These are phyloP conservation scores for Bacidia gigantensis DNA, from an alignment of 495 filamentous ascomycete species.

Conservation along the genomic window DNA sequence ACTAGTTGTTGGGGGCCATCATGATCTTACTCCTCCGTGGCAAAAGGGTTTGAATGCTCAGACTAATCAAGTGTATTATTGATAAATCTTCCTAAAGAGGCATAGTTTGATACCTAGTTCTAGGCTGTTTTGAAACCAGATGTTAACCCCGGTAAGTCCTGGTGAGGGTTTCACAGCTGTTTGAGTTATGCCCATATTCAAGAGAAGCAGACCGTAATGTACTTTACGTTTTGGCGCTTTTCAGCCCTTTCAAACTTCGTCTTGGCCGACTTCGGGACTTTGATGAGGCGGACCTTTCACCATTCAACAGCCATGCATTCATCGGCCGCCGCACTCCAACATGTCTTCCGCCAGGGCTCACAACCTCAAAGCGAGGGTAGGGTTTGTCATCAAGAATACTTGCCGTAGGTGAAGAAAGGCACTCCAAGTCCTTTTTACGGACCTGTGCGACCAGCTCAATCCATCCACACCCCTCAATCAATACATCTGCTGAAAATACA, in stretches of 20 bases:
- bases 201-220: too few species aligned
- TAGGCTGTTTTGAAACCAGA: too few species aligned
- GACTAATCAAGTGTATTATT: too few species aligned
- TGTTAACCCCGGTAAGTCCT: too few species aligned
- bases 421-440: conserved; percentile 34
- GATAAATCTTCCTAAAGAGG: too few species aligned
- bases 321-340: conserved; percentile 57
- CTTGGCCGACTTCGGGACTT: conserved; percentile 10
- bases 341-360: conserved; percentile 66
- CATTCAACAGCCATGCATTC: conserved; percentile 43
- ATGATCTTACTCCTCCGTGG: too few species aligned
- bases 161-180: too few species aligned
- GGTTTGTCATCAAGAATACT: conserved; percentile 13
- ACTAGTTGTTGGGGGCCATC: too few species aligned
- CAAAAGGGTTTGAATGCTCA: too few species aligned
- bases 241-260: conserved; percentile 22
- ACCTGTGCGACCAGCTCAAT: conserved; percentile 77
- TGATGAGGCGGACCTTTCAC: conserved; percentile 3
- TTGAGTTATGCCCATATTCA: too few species aligned
- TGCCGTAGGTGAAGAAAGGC: not conserved
- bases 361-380: conserved; percentile 70
- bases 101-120: too few species aligned
- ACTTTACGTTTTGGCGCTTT: conserved; percentile 17
- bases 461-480: conserved; percentile 89
- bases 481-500: conserved; percentile 64